These are phyloP conservation scores for Sporothrix protearum DNA, from an alignment of 2,329 filamentous ascomycete species.

Conservation along the genomic window DNA sequence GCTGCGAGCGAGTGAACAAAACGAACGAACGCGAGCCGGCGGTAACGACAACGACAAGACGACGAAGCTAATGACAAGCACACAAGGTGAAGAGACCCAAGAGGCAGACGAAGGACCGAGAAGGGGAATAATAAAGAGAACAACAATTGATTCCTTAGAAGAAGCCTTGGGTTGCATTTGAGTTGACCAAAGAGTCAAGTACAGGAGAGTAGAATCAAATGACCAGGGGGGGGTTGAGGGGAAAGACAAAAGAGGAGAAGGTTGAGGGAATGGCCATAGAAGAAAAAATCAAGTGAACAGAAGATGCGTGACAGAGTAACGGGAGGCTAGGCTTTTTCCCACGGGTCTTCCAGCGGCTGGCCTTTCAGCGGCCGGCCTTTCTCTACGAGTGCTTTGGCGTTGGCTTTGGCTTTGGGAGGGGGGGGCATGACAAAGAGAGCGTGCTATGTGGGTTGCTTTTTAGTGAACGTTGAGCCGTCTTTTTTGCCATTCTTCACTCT, in stretches of 20 bases:
- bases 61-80: constrained; percentile 10
- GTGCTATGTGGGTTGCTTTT: not conserved
- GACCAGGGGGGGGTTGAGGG: constrained; percentile 6
- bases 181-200: not conserved
- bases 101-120: constrained; percentile 18
- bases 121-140: constrained; percentile 4
- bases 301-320: constrained; percentile 8
- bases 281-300: constrained; percentile 9
- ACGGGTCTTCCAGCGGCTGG: constrained; percentile 3
- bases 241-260: constrained; percentile 2
- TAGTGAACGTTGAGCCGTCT: not conserved
- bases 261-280: not conserved
- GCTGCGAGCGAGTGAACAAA: constrained; percentile 13
- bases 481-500: not conserved
- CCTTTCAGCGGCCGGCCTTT: not conserved
- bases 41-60: not conserved
- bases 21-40: constrained; percentile 13
- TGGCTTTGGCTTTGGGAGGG: not conserved
- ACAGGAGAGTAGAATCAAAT: not conserved
- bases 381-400: not conserved
- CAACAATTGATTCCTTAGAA: not conserved
- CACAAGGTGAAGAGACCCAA: not conserved
- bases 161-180: not conserved
- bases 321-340: constrained; percentile 17
- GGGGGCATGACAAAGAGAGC: not conserved